These are phyloP conservation scores for Phoma sp. DNA, from an alignment of 2,329 filamentous ascomycete genomes.

Conservation along the genomic window DNA sequence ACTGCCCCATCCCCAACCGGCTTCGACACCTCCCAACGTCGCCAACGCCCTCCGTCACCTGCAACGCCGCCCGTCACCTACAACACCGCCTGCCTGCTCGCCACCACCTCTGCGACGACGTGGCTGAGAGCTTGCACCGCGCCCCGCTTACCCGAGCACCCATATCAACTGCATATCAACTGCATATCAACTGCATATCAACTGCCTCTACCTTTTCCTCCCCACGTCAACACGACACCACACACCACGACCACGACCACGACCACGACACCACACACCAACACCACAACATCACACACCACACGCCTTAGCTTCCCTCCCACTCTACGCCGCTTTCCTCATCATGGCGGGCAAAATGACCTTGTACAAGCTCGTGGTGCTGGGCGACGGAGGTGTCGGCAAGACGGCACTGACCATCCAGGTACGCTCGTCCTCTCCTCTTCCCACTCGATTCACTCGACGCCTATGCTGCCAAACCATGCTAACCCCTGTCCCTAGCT, in stretches of 20 bases:
- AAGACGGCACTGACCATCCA: constrained; percentile 94
- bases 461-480: not conserved
- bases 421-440: constrained; percentile 59
- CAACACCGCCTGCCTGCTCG: constrained; percentile 14
- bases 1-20: constrained; percentile 17
- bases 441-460: not conserved
- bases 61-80: constrained; percentile 31
- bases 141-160: constrained; percentile 1
- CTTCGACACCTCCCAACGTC: constrained; percentile 28
- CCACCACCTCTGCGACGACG: constrained; percentile 27
- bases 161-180: not conserved
- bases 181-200: constrained; percentile 1
- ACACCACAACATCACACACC: not conserved
- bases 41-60: constrained; percentile 35
- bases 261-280: too few relatives aligned
- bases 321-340: constrained; percentile 13
- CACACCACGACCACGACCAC: too few relatives aligned
- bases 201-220: constrained; percentile 9
- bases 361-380: constrained; percentile 92
- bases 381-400: constrained; percentile 91
- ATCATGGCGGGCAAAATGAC: constrained; percentile 91
- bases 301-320: not conserved
- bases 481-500: constrained; percentile 63
- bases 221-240: too few relatives aligned
- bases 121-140: constrained; percentile 22